Percentiles rank a stretch among this genome's conserved stretches.
Evolutionary conservation across 805 yeast genomes (phyloP).

Genomic region (Komagataella phaffii): DNA sequence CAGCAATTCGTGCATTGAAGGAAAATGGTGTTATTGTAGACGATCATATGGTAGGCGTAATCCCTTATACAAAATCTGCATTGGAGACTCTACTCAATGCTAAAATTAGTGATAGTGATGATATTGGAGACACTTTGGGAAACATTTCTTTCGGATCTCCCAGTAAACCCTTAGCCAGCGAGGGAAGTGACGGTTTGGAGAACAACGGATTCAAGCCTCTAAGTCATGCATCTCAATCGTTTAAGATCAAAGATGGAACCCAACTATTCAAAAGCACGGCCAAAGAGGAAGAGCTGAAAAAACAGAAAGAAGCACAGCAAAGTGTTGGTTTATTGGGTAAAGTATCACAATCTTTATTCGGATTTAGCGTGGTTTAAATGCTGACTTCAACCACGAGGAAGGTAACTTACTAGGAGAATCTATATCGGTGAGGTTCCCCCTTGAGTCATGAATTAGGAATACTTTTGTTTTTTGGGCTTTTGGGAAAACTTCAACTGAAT

Average conservation of each 20-base stretch:
- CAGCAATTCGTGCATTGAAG: constrained; percentile 73
- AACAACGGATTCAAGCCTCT: not conserved
- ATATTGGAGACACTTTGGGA: constrained; percentile 27
- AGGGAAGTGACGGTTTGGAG: constrained; percentile 1
- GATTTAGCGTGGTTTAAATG: constrained; percentile 1
- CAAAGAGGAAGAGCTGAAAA: constrained; percentile 5
- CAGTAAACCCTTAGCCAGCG: constrained; percentile 2
- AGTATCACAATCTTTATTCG: constrained; percentile 1
- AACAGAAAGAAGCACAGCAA: constrained; percentile 5
- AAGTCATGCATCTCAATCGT: constrained; percentile 4
- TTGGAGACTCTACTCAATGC: constrained; percentile 44
- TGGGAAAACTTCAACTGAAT: constrained; percentile 16
- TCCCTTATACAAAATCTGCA: constrained; percentile 50
- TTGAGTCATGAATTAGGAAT: constrained; percentile 36
- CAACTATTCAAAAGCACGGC: constrained; percentile 18
- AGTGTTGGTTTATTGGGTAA: constrained; percentile 1
- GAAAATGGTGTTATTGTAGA: constrained; percentile 69
- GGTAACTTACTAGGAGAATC: constrained; percentile 2
- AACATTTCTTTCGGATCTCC: constrained; percentile 4
- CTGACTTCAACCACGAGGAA: not conserved
- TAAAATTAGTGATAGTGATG: constrained; percentile 27
- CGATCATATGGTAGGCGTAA: constrained; percentile 43
- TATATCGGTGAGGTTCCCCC: constrained; percentile 4
- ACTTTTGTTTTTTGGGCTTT: constrained; percentile 18
- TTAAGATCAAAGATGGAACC: constrained; percentile 28